Base-by-base conservation (phyloP, 2,329 filamentous ascomycete species). In the Apiospora rasikravindrae region DNA sequence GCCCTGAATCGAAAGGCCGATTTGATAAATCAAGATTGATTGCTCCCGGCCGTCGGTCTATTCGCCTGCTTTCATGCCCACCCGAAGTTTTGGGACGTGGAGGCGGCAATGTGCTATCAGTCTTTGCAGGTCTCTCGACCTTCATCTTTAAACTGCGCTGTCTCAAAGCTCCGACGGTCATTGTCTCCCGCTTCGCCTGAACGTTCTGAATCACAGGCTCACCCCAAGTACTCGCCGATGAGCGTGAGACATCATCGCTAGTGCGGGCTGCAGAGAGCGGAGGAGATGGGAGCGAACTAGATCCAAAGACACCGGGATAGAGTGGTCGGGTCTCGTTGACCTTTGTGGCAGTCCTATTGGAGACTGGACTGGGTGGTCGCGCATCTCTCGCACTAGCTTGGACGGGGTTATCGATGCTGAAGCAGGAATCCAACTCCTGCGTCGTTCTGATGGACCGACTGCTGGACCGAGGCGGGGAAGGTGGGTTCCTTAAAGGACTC, bases 61-160 rank as follows among this genome's bases (percentile, higher is more conserved):
- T 40, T 4, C 22, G 47, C 69, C 14, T 64, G 57, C 24, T 44
- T 66, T 57, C 71, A 71, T 11, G 51, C 47, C 74, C 76, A 26
- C 71, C 75, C 14, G 77, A 76, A 19, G 75, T 77, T 72, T 74
- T 77, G 22, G 79, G 75, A 22, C 74, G 70, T n/a, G 74, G 72
- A 19, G 57, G 42, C 40, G 42, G 42, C 42, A 37, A 13, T 29
- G 66, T 16, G n/a, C n/a, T 33, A 45, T 68, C 42, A 11, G n/a
- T 11, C 37, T 70, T 37, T 74, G 75, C 6, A 67, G 72, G 26
- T 40, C 76, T 74, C 45, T 88, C 85, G 16, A 88, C 81, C 71
- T 84, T 84, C 80, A 86, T 85, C 4, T 84, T 84, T 70, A 88
- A 81, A 75, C 88, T 89, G 66, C 82, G 82, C 47, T 85, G 82